These are phyloP conservation scores for Colletotrichum ledebouriae DNA, from an alignment of 2,329 filamentous ascomycete genomes.

Conservation along the genomic window DNA sequence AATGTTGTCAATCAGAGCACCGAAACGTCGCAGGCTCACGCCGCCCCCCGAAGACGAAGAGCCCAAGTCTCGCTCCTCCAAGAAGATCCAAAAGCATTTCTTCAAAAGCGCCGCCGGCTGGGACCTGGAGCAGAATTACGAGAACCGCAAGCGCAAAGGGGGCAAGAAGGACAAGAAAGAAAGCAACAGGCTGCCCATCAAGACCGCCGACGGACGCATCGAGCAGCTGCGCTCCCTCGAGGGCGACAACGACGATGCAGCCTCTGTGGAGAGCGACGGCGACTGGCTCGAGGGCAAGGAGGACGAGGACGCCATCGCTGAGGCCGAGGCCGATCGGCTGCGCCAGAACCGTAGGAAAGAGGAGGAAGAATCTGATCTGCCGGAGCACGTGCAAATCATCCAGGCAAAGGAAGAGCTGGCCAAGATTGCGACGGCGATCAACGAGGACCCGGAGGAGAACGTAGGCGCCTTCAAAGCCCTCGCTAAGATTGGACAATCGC, in stretches of 20 bases:
- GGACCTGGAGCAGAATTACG: slow-evolving; percentile 94
- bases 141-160: slow-evolving; percentile 80
- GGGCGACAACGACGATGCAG: slow-evolving; percentile 71
- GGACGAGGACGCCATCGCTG: slow-evolving; percentile 68
- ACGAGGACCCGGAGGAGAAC: slow-evolving; percentile 94
- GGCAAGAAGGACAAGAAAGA: slow-evolving; percentile 80
- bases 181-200: slow-evolving; percentile 84
- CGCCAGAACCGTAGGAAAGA: slow-evolving; percentile 58
- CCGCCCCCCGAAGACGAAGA: slow-evolving; percentile 64
- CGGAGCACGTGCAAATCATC: slow-evolving; percentile 83
- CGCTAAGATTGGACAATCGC: slow-evolving; percentile 78
- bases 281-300: slow-evolving; percentile 74
- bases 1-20: slow-evolving; percentile 64
- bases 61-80: slow-evolving; percentile 47
- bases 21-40: slow-evolving; percentile 71
- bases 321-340: slow-evolving; percentile 50
- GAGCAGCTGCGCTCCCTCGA: slow-evolving; percentile 70
- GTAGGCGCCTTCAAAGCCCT: slow-evolving; percentile 82
- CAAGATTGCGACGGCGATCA: slow-evolving; percentile 82
- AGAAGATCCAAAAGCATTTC: slow-evolving; percentile 72
- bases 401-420: slow-evolving; percentile 94
- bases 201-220: slow-evolving; percentile 82
- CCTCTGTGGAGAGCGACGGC: slow-evolving; percentile 69
- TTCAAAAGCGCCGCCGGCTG: slow-evolving; percentile 83
- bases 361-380: slow-evolving; percentile 71